Conservation (phyloP, 2,329 filamentous ascomycete species). For the Periconia macrospinosa region DNA sequence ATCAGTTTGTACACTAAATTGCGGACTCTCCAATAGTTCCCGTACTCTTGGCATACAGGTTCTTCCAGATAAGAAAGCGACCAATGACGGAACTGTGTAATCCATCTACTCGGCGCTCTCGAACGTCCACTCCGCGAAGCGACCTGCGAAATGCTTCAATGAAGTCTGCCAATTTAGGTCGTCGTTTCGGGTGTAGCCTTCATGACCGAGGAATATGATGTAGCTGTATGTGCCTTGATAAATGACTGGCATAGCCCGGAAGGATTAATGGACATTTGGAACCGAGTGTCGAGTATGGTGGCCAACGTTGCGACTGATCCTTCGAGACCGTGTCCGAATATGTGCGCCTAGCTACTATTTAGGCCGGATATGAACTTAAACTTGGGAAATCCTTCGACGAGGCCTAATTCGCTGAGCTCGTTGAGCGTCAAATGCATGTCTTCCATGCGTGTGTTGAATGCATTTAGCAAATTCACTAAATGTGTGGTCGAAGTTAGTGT, state of each 20-base stretch:
- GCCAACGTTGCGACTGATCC: constrained; percentile 26
- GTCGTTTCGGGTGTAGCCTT: constrained; percentile 94
- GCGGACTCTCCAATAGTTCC: constrained; percentile 1
- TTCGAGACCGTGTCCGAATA: constrained; percentile 35
- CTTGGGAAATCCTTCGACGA: constrained; percentile 12
- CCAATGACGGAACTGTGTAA: constrained; percentile 25
- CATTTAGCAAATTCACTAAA: constrained; percentile 1
- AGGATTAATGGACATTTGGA: constrained; percentile 25
- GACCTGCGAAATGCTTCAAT: constrained; percentile 20
- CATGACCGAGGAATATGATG: constrained; percentile 30
- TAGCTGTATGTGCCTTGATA: constrained; percentile 4
- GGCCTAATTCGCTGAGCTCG: constrained; percentile 2
- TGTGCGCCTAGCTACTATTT: constrained; percentile 9
- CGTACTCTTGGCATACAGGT: constrained; percentile 1
- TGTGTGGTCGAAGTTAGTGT: not conserved
- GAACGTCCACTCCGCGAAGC: constrained; percentile 25
- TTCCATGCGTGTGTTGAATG: constrained; percentile 15
- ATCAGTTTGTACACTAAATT: constrained; percentile 4
- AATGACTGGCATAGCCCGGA: constrained; percentile 20
- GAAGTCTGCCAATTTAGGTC: constrained; percentile 86
- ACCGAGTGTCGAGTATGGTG: constrained; percentile 7
- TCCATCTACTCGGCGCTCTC: constrained; percentile 22
- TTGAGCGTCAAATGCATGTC: constrained; percentile 25
- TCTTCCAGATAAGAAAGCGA: constrained; percentile 9
- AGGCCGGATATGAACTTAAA: constrained; percentile 14